A percentile compares a stretch with the other conserved stretches of the same genome.
Evolutionary conservation across 2,329 filamentous ascomycete species (phyloP).

Genomic region (Alternaria alternata): DNA sequence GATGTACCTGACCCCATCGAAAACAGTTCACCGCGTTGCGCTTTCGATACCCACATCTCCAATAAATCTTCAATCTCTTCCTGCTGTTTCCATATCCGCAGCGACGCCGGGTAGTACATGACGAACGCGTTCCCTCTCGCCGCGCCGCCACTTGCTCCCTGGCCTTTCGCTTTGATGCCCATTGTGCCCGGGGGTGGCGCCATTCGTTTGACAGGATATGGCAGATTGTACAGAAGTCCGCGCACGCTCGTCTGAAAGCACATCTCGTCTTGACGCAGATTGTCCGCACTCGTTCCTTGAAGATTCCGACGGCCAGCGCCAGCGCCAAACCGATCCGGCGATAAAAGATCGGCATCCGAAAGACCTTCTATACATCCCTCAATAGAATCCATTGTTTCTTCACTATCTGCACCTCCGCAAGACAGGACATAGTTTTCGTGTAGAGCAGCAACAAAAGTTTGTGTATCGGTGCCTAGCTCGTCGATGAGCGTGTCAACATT

Average conservation of each 20-base stretch:
- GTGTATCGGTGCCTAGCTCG: slow-evolving; percentile 89
- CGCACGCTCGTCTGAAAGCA: slow-evolving; percentile 90
- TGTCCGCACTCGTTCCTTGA: slow-evolving; percentile 67
- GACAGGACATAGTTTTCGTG: slow-evolving; percentile 95
- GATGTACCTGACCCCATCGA: slow-evolving; percentile 34
- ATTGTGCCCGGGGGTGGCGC: slow-evolving; percentile 50
- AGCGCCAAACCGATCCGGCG: slow-evolving; percentile 73
- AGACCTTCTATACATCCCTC: slow-evolving; percentile 86
- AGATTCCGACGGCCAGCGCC: slow-evolving; percentile 60
- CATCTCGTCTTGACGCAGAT: slow-evolving; percentile 90
- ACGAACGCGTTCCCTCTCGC: slow-evolving; percentile 71
- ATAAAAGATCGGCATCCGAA: slow-evolving; percentile 87
- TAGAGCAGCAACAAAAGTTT: slow-evolving; percentile 86
- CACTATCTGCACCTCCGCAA: slow-evolving; percentile 70
- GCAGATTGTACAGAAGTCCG: slow-evolving; percentile 84
- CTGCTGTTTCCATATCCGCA: slow-evolving; percentile 82
- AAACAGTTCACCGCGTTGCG: slow-evolving; percentile 56
- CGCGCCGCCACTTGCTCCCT: slow-evolving; percentile 25
- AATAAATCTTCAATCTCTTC: slow-evolving; percentile 82
- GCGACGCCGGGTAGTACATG: slow-evolving; percentile 90
- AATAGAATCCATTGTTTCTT: slow-evolving; percentile 75
- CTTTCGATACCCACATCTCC: slow-evolving; percentile 71
- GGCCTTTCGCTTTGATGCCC: slow-evolving; percentile 42
- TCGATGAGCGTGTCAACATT: slow-evolving; percentile 78
- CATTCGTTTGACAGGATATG: slow-evolving; percentile 78